Conservation (phyloP, 768 basidiomycete species). For the Chlorophyllum brunneum region DNA sequence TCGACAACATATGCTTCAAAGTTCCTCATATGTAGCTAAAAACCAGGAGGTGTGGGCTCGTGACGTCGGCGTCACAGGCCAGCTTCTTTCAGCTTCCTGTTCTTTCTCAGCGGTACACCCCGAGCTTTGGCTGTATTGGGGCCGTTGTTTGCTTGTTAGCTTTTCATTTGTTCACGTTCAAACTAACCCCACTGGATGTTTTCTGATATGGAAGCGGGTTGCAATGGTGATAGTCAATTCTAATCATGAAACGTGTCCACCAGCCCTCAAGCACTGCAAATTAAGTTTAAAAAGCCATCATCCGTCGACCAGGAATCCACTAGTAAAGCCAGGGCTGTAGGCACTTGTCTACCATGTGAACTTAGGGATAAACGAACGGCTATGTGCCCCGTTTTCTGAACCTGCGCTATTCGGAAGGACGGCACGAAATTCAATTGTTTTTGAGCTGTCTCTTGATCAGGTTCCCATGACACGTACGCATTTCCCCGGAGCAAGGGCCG, state of each 20-base stretch:
- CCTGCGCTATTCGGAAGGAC: slow-evolving; percentile 1
- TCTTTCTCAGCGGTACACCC: background rate
- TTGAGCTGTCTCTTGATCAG: background rate
- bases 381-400: slow-evolving; percentile 1
- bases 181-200: slow-evolving; percentile 2
- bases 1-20: background rate
- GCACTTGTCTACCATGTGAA: slow-evolving; percentile 1
- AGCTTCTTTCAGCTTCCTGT: background rate
- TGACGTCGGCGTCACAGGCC: background rate
- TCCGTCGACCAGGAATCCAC: background rate
- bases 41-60: background rate
- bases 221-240: slow-evolving; percentile 13
- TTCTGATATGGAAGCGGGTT: slow-evolving; percentile 15
- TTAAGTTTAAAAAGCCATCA: slow-evolving; percentile 1
- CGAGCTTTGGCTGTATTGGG: background rate
- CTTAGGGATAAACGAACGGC: background rate
- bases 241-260: slow-evolving; percentile 10
- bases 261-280: slow-evolving; percentile 3
- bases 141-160: background rate
- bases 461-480: slow-evolving; percentile 12
- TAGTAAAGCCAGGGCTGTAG: background rate
- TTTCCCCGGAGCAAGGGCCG: slow-evolving; percentile 2
- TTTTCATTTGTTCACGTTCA: slow-evolving; percentile 4
- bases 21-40: background rate
- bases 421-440: slow-evolving; percentile 2